A percentile compares a stretch with the other conserved stretches of the same genome.
Evolutionary conservation across 139 green algal species (phyloP).

Genomic region (Desmodesmus armatus): DNA sequence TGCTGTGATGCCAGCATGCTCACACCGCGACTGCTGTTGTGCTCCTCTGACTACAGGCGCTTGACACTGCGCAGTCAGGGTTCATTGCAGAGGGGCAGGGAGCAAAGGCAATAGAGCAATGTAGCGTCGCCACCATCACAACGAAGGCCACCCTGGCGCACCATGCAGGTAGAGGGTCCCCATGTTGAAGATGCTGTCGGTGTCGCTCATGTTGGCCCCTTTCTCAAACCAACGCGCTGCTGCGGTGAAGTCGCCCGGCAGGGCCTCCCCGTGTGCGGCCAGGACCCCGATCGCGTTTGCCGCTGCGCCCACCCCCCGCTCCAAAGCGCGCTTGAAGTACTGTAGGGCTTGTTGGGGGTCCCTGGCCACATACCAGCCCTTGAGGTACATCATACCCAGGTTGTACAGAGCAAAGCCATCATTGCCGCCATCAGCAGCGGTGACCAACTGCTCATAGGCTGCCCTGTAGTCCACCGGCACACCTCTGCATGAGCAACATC

Average conservation of each 20-base stretch:
- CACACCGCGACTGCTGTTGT: no score
- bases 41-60: no score
- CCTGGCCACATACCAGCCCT: neutral
- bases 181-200: neutral
- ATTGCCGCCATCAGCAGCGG: no score
- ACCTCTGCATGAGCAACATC: no score
- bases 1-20: no score
- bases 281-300: neutral
- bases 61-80: no score
- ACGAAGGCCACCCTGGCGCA: neutral
- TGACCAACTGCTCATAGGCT: no score
- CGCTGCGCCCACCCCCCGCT: neutral
- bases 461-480: no score
- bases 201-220: conserved; percentile 10
- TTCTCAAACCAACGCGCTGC: neutral
- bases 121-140: no score
- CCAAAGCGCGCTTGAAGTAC: neutral
- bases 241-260: neutral
- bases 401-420: neutral
- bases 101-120: no score
- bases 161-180: conserved; percentile 6
- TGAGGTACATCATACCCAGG: neutral
- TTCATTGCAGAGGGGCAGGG: no score
- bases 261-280: neutral
- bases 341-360: neutral